Evolutionary conservation across 1,139 yeast species (phyloP).

Genomic region (Candida sanyaensis): DNA sequence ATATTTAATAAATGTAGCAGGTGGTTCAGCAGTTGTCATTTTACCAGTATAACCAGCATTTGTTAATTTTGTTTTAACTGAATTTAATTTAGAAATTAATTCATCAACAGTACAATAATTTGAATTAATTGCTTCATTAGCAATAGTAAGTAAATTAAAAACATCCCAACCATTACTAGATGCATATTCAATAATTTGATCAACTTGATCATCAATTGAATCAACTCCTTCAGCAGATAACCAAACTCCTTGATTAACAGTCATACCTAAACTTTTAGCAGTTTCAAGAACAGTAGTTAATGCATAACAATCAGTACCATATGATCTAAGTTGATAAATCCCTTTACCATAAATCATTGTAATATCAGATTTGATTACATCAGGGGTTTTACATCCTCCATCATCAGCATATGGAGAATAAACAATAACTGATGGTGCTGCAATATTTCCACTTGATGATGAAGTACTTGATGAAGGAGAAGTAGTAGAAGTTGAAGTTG

Average conservation of each 20-base stretch:
- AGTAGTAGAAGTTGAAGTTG: conserved; percentile 5
- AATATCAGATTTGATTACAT: conserved; percentile 60
- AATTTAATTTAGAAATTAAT: conserved; percentile 59
- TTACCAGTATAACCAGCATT: conserved; percentile 77
- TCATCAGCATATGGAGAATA: conserved; percentile 81
- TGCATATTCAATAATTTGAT: conserved; percentile 54
- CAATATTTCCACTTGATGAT: conserved; percentile 16
- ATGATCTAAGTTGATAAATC: conserved; percentile 66
- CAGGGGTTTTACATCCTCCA: conserved; percentile 63
- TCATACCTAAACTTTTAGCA: conserved; percentile 61
- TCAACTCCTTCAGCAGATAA: conserved; percentile 61
- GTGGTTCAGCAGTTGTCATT: conserved; percentile 87
- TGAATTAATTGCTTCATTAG: conserved; percentile 80
- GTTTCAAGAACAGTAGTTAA: conserved; percentile 65
- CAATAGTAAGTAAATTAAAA: conserved; percentile 74
- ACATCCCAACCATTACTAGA: conserved; percentile 63
- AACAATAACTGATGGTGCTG: conserved; percentile 58
- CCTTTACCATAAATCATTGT: conserved; percentile 58
- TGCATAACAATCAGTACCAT: conserved; percentile 84
- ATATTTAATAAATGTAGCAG: conserved; percentile 62
- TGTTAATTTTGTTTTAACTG: conserved; percentile 58
- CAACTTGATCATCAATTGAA: conserved; percentile 63
- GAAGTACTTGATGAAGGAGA: conserved; percentile 1
- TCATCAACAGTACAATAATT: conserved; percentile 60
- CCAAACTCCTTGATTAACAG: conserved; percentile 88